phyloP scores from a whole-genome alignment of 1,284 basidiomycete genomes.

The Vanrija sp. region DNA sequence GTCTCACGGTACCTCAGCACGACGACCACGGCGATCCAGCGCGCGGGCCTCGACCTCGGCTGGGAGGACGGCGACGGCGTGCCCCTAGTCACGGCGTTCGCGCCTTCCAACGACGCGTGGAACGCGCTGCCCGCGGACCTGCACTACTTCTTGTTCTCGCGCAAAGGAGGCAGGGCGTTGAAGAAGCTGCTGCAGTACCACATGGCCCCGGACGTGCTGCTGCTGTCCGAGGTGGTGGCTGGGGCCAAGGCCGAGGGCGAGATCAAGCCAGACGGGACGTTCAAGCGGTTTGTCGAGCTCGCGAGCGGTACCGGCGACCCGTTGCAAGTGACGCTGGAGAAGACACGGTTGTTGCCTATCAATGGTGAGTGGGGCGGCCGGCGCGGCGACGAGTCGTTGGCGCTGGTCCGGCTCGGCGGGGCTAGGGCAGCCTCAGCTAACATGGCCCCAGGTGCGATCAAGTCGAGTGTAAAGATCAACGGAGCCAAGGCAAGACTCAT shows the following conservation, averaged over 20 bases:
- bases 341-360: constrained; percentile 50
- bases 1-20: constrained; percentile 57
- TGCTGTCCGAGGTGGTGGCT: constrained; percentile 57
- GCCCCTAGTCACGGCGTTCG: constrained; percentile 60
- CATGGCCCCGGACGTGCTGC: constrained; percentile 58
- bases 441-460: constrained; percentile 41
- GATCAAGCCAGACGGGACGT: constrained; percentile 33
- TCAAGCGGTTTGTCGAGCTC: constrained; percentile 53
- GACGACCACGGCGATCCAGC: constrained; percentile 60
- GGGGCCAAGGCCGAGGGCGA: constrained; percentile 1
- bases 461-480: constrained; percentile 56
- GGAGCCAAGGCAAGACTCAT: constrained; percentile 52
- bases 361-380: constrained; percentile 27
- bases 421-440: too few relatives aligned
- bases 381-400: constrained; percentile 16
- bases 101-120: constrained; percentile 65
- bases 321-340: constrained; percentile 56
- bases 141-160: constrained; percentile 63
- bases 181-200: constrained; percentile 66
- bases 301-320: constrained; percentile 55
- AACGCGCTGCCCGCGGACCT: constrained; percentile 57
- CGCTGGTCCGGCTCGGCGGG: not conserved
- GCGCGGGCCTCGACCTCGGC: constrained; percentile 52
- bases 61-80: constrained; percentile 56
- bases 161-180: constrained; percentile 58